Evolutionary conservation across 2,329 filamentous ascomycete species (phyloP).

Genomic region (Ceratocystis harringtonii): DNA sequence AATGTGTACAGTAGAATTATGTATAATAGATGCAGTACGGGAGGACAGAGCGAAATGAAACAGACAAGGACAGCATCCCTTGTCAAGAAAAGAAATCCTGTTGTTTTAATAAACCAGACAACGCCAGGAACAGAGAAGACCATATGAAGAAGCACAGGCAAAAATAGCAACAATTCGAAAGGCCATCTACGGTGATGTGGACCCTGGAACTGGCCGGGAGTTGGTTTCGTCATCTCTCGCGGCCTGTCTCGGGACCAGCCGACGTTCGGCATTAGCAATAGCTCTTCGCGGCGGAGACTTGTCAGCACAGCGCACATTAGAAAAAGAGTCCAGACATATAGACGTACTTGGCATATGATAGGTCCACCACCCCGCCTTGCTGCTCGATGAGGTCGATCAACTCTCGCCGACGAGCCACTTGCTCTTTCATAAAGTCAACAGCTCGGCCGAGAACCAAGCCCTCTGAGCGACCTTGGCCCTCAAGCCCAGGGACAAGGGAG

Average conservation of each 20-base stretch:
- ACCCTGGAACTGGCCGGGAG: background rate
- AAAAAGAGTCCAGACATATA: background rate
- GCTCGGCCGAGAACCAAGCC: slow-evolving; percentile 64
- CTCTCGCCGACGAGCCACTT: slow-evolving; percentile 42
- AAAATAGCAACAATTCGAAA: background rate
- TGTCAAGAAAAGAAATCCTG: background rate
- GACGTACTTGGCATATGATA: slow-evolving; percentile 13
- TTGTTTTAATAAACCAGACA: background rate
- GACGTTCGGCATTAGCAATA: slow-evolving; percentile 12
- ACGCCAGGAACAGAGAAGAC: slow-evolving; percentile 6
- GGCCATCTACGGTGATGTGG: background rate
- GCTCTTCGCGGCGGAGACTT: background rate
- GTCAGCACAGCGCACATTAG: background rate
- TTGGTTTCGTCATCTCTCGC: background rate
- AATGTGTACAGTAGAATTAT: slow-evolving; percentile 13
- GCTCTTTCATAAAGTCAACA: slow-evolving; percentile 47
- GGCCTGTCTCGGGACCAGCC: slow-evolving; percentile 5
- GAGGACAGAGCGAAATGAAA: background rate
- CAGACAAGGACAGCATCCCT: background rate
- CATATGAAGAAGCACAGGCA: background rate
- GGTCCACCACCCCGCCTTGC: slow-evolving; percentile 40
- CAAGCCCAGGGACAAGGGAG: slow-evolving; percentile 63
- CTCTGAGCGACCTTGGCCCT: slow-evolving; percentile 73
- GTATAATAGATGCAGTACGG: slow-evolving; percentile 4
- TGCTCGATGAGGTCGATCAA: slow-evolving; percentile 45